Evolutionary conservation across 1,284 basidiomycete species (phyloP).

Genomic region (Cutaneotrichosporon sp.): DNA sequence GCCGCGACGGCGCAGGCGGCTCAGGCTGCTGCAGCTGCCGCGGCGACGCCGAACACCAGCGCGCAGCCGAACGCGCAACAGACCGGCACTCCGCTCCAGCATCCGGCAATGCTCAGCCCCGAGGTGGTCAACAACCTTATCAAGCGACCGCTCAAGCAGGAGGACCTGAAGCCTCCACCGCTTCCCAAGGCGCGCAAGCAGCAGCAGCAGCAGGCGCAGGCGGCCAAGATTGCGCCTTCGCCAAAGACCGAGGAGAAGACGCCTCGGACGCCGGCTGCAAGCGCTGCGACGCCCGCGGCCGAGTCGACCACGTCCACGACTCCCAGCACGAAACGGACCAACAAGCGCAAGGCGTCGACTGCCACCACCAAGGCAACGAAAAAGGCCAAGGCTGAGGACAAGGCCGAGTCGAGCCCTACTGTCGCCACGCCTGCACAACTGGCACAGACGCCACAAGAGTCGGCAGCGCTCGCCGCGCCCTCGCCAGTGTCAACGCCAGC

Average conservation of each 20-base stretch:
- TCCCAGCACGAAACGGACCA: slow-evolving; percentile 1
- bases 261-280: slow-evolving; percentile 10
- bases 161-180: slow-evolving; percentile 20
- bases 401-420: slow-evolving; percentile 2
- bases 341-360: slow-evolving; percentile 17
- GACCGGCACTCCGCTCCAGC: slow-evolving; percentile 11
- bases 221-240: slow-evolving; percentile 7
- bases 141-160: slow-evolving; percentile 21
- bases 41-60: background rate
- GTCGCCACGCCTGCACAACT: background rate
- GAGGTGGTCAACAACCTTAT: slow-evolving; percentile 21
- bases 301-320: slow-evolving; percentile 1
- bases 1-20: background rate
- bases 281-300: slow-evolving; percentile 6
- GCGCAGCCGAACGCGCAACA: background rate
- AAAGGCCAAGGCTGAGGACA: slow-evolving; percentile 14
- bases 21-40: background rate
- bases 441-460: slow-evolving; percentile 1
- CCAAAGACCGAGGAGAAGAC: slow-evolving; percentile 10
- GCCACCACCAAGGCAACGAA: slow-evolving; percentile 13
- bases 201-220: background rate
- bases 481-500: slow-evolving; percentile 8
- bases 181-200: slow-evolving; percentile 11
- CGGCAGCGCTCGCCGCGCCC: background rate
- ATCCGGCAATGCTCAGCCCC: slow-evolving; percentile 15